Conservation (phyloP, 495 filamentous ascomycete species). For the Tirmania nivea region DNA sequence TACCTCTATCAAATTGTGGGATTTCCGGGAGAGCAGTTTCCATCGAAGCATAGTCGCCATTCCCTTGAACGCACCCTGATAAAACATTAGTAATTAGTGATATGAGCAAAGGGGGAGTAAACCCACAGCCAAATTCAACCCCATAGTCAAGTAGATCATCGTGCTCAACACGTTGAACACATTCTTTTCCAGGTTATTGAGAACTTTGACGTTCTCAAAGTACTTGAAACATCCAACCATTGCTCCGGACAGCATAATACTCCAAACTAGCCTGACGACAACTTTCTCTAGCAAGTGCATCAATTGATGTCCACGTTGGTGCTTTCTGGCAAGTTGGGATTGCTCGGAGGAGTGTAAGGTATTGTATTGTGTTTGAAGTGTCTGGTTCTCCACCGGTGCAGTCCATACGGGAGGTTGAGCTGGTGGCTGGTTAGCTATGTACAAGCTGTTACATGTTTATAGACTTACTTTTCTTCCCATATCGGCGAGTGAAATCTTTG, state of each 20-base stretch:
- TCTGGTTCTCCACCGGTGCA: neutral
- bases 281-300: constrained; percentile 7
- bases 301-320: constrained; percentile 6
- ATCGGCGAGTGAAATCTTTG: no score
- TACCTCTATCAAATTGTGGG: constrained; percentile 8
- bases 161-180: constrained; percentile 10
- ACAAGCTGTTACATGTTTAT: no score
- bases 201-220: constrained; percentile 8
- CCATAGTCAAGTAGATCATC: constrained; percentile 6
- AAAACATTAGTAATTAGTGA: neutral
- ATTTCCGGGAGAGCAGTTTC: constrained; percentile 9
- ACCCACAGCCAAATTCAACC: constrained; percentile 2
- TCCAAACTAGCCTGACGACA: constrained; percentile 4
- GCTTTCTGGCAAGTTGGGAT: constrained; percentile 3
- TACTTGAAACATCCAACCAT: constrained; percentile 8
- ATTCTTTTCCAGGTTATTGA: constrained; percentile 1
- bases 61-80: constrained; percentile 9
- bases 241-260: constrained; percentile 1
- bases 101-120: neutral
- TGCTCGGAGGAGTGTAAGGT: neutral
- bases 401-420: no score
- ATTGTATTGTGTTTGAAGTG: constrained; percentile 7
- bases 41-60: constrained; percentile 9
- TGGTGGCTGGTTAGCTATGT: no score
- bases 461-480: no score